Conservation (phyloP, 805 yeast genomes). For the Candida patagonica region DNA sequence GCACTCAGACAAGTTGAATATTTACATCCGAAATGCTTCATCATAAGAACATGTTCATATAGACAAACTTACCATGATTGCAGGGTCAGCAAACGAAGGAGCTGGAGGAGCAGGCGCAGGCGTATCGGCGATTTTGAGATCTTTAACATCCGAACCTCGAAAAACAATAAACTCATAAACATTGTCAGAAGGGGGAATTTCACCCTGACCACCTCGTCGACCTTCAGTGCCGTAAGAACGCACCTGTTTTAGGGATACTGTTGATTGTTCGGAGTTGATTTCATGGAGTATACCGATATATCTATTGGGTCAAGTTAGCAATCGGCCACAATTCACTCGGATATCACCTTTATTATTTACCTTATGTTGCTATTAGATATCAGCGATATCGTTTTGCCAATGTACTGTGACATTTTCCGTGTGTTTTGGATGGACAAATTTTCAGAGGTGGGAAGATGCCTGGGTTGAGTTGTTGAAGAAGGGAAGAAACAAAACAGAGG, state of each 20-base stretch:
- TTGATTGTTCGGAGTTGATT: slow-evolving; percentile 83
- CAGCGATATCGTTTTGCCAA: slow-evolving; percentile 81
- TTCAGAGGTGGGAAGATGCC: too few species aligned
- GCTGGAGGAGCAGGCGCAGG: slow-evolving; percentile 44
- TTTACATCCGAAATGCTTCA: slow-evolving; percentile 24
- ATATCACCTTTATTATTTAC: slow-evolving; percentile 28
- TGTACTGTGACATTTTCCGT: slow-evolving; percentile 70
- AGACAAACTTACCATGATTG: slow-evolving; percentile 23
- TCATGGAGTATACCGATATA: slow-evolving; percentile 84
- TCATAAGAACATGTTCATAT: slow-evolving; percentile 17
- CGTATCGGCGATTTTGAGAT: slow-evolving; percentile 70
- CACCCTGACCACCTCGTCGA: slow-evolving; percentile 57
- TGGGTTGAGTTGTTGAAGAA: too few species aligned
- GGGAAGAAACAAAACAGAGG: too few species aligned
- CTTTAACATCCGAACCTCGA: slow-evolving; percentile 88
- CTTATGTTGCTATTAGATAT: slow-evolving; percentile 68
- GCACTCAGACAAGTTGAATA: slow-evolving; percentile 23
- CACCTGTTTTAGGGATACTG: slow-evolving; percentile 74
- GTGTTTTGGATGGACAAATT: too few species aligned
- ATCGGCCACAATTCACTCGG: neutral
- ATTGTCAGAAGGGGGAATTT: slow-evolving; percentile 59
- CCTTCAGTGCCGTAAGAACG: slow-evolving; percentile 90
- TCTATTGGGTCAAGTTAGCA: slow-evolving; percentile 28
- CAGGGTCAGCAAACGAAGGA: slow-evolving; percentile 23
- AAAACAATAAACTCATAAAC: slow-evolving; percentile 72